phyloP scores from a whole-genome alignment of 495 filamentous ascomycete species.

The Hyaloscypha bicolor region DNA sequence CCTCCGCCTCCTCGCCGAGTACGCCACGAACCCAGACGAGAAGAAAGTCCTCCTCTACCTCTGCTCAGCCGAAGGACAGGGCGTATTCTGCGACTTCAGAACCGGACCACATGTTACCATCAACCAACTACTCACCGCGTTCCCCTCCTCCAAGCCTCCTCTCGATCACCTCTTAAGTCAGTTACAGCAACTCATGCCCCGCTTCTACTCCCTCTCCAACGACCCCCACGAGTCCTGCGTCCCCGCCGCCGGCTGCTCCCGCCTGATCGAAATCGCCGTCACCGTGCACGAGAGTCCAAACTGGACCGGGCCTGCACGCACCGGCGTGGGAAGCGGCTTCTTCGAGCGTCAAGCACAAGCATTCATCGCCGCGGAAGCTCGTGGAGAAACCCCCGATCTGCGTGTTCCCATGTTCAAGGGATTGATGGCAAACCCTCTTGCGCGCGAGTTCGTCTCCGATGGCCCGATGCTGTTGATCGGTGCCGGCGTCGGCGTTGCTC shows the following conservation, averaged over 20 bases:
- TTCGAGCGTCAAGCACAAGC: constrained; percentile 77
- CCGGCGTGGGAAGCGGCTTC: constrained; percentile 79
- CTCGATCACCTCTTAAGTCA: constrained; percentile 78
- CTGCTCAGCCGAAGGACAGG: constrained; percentile 87
- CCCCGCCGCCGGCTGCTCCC: constrained; percentile 65
- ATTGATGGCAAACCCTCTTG: constrained; percentile 96
- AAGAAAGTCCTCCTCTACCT: constrained; percentile 86
- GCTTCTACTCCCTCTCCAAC: constrained; percentile 97
- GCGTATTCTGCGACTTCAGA: constrained; percentile 91
- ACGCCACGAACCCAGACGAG: constrained; percentile 77
- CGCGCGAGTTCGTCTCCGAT: constrained; percentile 83
- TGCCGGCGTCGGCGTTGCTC: constrained; percentile 93
- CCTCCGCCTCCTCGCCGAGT: constrained; percentile 83
- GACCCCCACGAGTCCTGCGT: constrained; percentile 85
- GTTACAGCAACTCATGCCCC: constrained; percentile 87
- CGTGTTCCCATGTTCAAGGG: constrained; percentile 96
- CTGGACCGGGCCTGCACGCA: constrained; percentile 69
- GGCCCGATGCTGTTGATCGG: constrained; percentile 98
- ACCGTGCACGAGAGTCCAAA: constrained; percentile 85
- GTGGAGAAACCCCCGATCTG: constrained; percentile 61
- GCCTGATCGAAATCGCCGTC: constrained; percentile 91
- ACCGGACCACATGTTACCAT: constrained; percentile 85
- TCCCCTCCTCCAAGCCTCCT: constrained; percentile 87
- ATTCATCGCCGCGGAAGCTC: constrained; percentile 64
- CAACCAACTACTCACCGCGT: constrained; percentile 83